A percentile compares a stretch with the other conserved stretches of the same genome.
Evolutionary conservation across 2,329 filamentous ascomycete species (phyloP).

Genomic region (Elsinoe batatas): DNA sequence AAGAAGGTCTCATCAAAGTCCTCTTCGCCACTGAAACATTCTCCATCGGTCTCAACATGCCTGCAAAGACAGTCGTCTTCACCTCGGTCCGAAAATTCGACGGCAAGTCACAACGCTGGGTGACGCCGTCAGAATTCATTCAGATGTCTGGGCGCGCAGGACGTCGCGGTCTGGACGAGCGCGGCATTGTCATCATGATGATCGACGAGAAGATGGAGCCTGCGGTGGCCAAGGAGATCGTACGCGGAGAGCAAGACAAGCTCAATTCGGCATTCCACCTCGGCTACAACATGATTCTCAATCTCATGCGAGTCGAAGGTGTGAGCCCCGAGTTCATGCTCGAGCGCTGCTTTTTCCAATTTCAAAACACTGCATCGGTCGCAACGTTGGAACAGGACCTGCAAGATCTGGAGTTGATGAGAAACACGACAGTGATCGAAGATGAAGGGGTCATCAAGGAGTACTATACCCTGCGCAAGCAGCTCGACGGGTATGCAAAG

Average conservation of each 20-base stretch:
- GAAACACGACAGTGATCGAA: conserved; percentile 62
- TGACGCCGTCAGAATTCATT: conserved; percentile 92
- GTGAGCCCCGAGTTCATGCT: conserved; percentile 98
- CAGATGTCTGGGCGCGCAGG: conserved; percentile 98
- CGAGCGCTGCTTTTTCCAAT: conserved; percentile 96
- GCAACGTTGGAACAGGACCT: conserved; percentile 75
- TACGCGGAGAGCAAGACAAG: conserved; percentile 91
- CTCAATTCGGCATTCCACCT: conserved; percentile 96
- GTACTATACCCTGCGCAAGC: conserved; percentile 82
- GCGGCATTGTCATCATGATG: conserved; percentile 99
- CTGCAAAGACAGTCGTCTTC: conserved; percentile 98
- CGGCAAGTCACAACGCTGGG: conserved; percentile 65
- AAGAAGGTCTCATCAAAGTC: conserved; percentile 95
- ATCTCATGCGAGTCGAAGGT: conserved; percentile 94
- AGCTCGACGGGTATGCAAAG: conserved; percentile 70
- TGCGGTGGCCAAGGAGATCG: conserved; percentile 84
- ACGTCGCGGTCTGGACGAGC: conserved; percentile 91
- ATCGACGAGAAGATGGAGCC: conserved; percentile 94
- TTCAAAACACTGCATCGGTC: conserved; percentile 88
- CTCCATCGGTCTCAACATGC: conserved; percentile 98
- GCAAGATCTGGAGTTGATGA: conserved; percentile 64
- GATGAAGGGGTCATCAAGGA: conserved; percentile 87
- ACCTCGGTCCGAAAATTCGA: conserved; percentile 95
- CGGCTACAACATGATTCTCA: conserved; percentile 98
- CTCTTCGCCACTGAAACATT: conserved; percentile 97